phyloP scores from a whole-genome alignment of 352 stramenopile genomes.

The Lagenidium giganteum region DNA sequence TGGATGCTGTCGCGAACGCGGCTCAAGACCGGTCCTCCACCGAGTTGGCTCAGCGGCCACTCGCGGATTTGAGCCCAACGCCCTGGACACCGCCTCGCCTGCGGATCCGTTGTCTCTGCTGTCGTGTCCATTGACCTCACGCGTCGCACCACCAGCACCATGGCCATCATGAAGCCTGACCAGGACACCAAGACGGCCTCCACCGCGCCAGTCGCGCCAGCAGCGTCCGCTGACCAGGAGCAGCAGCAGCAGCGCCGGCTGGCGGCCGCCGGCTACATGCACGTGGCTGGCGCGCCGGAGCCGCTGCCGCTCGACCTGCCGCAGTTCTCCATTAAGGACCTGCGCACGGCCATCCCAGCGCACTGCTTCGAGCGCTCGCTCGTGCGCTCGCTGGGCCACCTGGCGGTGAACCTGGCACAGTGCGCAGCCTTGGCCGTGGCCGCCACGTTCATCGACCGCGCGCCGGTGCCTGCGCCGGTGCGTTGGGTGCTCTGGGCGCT shows the following conservation, averaged over 20 bases:
- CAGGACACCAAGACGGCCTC: constrained; percentile 29
- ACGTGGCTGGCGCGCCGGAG: constrained; percentile 66
- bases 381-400: constrained; percentile 87
- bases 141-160: constrained; percentile 22
- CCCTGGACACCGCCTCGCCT: no score
- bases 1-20: no score
- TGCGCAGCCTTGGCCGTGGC: constrained; percentile 87
- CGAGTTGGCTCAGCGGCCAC: no score
- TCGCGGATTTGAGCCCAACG: no score
- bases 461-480: constrained; percentile 34
- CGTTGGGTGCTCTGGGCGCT: constrained; percentile 83
- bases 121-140: constrained; percentile 25
- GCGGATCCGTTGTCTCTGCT: no score
- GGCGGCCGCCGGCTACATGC: constrained; percentile 58
- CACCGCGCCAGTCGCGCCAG: constrained; percentile 20
- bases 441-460: constrained; percentile 68
- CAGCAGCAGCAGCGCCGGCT: constrained; percentile 46
- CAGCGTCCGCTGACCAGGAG: constrained; percentile 13
- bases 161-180: constrained; percentile 69
- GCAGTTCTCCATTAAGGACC: constrained; percentile 85
- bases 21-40: no score
- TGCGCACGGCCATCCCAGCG: constrained; percentile 88
- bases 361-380: constrained; percentile 97
- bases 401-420: constrained; percentile 89
- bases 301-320: constrained; percentile 78